Evolutionary conservation across 192 early-diverging fungal genomes (phyloP).

Genomic region (Oehlia diaphana): DNA sequence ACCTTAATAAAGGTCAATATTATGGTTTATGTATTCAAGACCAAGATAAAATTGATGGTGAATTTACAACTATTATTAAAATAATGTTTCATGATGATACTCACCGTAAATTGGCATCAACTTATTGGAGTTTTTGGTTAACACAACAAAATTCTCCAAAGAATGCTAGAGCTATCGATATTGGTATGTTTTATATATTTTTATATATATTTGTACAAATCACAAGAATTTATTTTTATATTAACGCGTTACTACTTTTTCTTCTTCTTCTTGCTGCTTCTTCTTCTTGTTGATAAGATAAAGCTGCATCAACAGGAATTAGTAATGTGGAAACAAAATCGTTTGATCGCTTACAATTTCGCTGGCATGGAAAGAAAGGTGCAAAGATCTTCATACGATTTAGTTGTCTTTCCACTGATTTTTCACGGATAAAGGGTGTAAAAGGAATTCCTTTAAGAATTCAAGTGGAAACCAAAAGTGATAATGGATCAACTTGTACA

Average conservation of each 20-base stretch:
- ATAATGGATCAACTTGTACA: constrained; percentile 27
- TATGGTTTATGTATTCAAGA: constrained; percentile 61
- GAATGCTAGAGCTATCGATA: constrained; percentile 62
- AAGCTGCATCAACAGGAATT: constrained; percentile 55
- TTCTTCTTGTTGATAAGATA: constrained; percentile 34
- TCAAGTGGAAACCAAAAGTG: constrained; percentile 41
- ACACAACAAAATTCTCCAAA: constrained; percentile 63
- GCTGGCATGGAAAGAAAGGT: constrained; percentile 65
- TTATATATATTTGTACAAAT: too few relatives aligned
- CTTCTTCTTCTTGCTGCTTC: neutral
- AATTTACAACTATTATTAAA: constrained; percentile 56
- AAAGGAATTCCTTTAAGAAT: constrained; percentile 73
- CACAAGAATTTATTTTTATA: neutral
- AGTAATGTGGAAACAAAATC: constrained; percentile 52
- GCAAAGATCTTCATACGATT: constrained; percentile 68
- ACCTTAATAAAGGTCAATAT: constrained; percentile 71
- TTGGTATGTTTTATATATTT: constrained; percentile 40
- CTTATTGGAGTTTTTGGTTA: constrained; percentile 75
- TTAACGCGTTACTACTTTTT: neutral
- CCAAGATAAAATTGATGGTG: constrained; percentile 44
- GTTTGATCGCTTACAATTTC: constrained; percentile 73
- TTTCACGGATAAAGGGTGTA: constrained; percentile 77
- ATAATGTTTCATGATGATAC: constrained; percentile 73
- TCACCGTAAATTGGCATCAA: constrained; percentile 59
- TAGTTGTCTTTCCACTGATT: constrained; percentile 78